Evolutionary conservation across 495 filamentous ascomycete species (phyloP).

Genomic region (Talaromyces liani): DNA sequence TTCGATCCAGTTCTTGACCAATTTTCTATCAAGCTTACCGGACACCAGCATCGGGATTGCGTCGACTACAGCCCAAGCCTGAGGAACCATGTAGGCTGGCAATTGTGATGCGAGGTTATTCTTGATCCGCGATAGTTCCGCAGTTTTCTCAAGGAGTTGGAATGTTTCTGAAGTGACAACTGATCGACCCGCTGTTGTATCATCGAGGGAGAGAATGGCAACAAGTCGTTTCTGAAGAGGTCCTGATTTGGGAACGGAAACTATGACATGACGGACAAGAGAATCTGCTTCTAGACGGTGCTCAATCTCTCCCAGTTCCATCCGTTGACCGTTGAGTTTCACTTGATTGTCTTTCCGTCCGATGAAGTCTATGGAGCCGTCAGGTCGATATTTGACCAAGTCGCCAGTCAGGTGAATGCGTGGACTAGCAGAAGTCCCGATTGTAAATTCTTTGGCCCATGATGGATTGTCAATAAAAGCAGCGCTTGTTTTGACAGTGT

Average conservation of each 20-base stretch:
- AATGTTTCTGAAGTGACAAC: conserved; percentile 26
- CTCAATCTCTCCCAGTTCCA: conserved; percentile 52
- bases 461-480: conserved; percentile 34
- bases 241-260: conserved; percentile 36
- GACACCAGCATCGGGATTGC: conserved; percentile 41
- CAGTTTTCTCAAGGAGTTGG: conserved; percentile 25
- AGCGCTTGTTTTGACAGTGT: conserved; percentile 41
- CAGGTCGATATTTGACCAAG: conserved; percentile 44
- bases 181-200: conserved; percentile 20
- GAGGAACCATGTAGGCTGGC: conserved; percentile 43
- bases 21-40: conserved; percentile 43
- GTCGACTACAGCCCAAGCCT: conserved; percentile 36
- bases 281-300: conserved; percentile 27
- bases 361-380: conserved; percentile 45
- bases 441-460: conserved; percentile 26
- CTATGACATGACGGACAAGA: conserved; percentile 37
- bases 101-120: conserved; percentile 27
- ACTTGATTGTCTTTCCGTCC: conserved; percentile 61
- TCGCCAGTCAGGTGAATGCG: conserved; percentile 44
- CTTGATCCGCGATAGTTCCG: conserved; percentile 29
- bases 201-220: conserved; percentile 32
- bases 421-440: conserved; percentile 11
- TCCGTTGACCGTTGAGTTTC: conserved; percentile 60
- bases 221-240: conserved; percentile 34
- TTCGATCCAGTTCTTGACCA: conserved; percentile 37